Base-by-base conservation (phyloP, 2,329 filamentous ascomycete species). In the Trichoderma simmonsii region DNA sequence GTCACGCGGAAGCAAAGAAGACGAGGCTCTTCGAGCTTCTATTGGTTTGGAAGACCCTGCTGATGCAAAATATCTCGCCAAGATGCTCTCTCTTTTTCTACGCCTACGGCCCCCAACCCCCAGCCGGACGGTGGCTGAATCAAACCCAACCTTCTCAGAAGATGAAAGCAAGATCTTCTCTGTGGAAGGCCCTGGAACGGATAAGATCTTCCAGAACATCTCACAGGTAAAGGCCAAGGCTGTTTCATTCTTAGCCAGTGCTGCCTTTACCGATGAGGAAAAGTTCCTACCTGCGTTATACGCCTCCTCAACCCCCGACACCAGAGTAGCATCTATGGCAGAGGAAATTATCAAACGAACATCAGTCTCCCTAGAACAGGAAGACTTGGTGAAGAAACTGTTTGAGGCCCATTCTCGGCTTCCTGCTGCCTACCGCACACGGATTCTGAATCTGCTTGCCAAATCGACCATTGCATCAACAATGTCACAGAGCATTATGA, bases 341-440 rank as follows among this genome's bases (percentile, higher is more conserved):
- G 94, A 98, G 71, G 94, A 97, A 76, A 89, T 97, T 63, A 82
- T 98, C 75, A 99, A 98, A 81, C 87, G 95, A 75, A 92, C 89
- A 34, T 87, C 89, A 2, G 88, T 93, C 9, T 90, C 92, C 9
- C 83, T 98, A 30, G 95, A 98, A 79, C 87, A 93, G 73, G 77
- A 84, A 11, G 76, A 80, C 1, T 81, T 94, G 2, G 85, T 97
- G 3, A 83, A 87, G 71, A 84, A 87, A 18, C 84, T 98, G 3
- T 95, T 94, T 76, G 82, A 86, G 4, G 86, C 94, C 2, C 97
- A 97, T 79, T 90, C 91, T 57, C 88, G 86, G n/a, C 85, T 91
- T 0, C 90, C 90, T n/a, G 87, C 90, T 3, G 87, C 92, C 1
- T 88, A 97, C 57, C 90, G 93, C 73, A 92, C 92, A 54, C 92